Evolutionary conservation across 225 moss, liverwort and hornwort species (phyloP), one percentile per base, ranked within the genome.

Genomic region (Rhytidiadelphus loreus): DNA sequence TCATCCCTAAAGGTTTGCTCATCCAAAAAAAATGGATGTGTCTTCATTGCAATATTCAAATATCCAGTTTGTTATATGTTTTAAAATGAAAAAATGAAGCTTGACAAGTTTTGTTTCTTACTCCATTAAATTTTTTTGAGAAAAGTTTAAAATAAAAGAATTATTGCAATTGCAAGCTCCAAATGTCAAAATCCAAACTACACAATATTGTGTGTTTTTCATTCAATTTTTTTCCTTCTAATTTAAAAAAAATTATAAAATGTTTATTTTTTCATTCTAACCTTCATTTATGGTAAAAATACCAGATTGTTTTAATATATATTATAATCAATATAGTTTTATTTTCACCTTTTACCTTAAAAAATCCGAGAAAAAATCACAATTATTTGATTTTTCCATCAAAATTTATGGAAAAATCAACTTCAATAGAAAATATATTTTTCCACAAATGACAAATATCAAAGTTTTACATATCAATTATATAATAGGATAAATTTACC

Each of bases 361-460:
- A 16, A 26, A n/a, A n/a, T n/a, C n/a, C n/a, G n/a, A n/a, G n/a
- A n/a, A n/a, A n/a, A n/a, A 26, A 26, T 28, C 2, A 16, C 1
- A 15, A 43, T 43, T 16, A 43, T 14, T 13, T 16, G 3, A 26
- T 43, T 71, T 71, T 28, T 28, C 3, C 9, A 44, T 44, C 9
- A 44, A 44, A 28, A 16, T 16, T 71, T 26, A 69, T 66, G 1
- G 16, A 26, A 29, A 39, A 29, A 16, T 28, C 1, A 28, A 73
- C 3, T 44, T 16, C 1, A 43, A 16, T 3, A 43, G 26, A 43
- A 16, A 71, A 28, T 24, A 9, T 1, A 2, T 26, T 15, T 13
- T 3, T 23, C 0, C 0, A 25, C 1, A 13, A 16, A 3, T 26
- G 0, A 26, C 26, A 39, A 26, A 2, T 26, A 9, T 44, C 2